Percentiles rank a stretch among this genome's conserved stretches.
These are phyloP conservation scores for Artemisia tridentata DNA, from an alignment of 129 eudicot species.

Conservation along the genomic window DNA sequence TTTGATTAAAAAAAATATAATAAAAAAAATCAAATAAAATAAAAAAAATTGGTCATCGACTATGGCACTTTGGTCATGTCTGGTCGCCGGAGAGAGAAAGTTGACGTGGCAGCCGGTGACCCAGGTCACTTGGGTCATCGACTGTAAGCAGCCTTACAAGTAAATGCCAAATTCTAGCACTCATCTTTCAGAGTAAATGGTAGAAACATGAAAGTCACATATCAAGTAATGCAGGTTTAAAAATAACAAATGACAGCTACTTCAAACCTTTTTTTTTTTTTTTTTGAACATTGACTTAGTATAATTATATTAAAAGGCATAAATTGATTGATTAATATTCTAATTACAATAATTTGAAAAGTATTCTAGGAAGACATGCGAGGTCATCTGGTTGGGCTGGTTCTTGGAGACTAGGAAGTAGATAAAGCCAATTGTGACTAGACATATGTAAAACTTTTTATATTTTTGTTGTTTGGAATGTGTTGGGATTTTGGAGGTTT, in stretches of 20 bases:
- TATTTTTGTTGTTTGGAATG: background rate
- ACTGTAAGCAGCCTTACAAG: too few species aligned
- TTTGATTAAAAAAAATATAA: too few species aligned
- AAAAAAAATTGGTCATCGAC: too few species aligned
- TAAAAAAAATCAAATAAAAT: too few species aligned
- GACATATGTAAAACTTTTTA: background rate
- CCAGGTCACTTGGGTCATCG: too few species aligned
- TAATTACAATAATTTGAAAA: background rate
- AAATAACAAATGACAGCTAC: slow-evolving; percentile 1
- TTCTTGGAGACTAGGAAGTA: slow-evolving; percentile 12
- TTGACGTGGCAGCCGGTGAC: too few species aligned
- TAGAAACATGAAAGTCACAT: background rate
- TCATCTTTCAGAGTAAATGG: slow-evolving; percentile 15
- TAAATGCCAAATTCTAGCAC: slow-evolving; percentile 5
- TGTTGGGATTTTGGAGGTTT: background rate
- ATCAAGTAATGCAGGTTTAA: background rate
- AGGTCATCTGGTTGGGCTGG: slow-evolving; percentile 24
- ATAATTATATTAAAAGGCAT: background rate
- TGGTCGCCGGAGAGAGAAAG: too few species aligned
- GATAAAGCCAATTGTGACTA: slow-evolving; percentile 5
- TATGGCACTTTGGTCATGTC: too few species aligned
- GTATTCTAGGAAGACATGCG: slow-evolving; percentile 2
- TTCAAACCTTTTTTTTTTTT: background rate
- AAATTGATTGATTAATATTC: slow-evolving; percentile 7
- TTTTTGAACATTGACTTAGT: slow-evolving; percentile 16